These are phyloP conservation scores for Phalaenopsis equestris DNA, from an alignment of 106 monocot genomes.

Conservation along the genomic window DNA sequence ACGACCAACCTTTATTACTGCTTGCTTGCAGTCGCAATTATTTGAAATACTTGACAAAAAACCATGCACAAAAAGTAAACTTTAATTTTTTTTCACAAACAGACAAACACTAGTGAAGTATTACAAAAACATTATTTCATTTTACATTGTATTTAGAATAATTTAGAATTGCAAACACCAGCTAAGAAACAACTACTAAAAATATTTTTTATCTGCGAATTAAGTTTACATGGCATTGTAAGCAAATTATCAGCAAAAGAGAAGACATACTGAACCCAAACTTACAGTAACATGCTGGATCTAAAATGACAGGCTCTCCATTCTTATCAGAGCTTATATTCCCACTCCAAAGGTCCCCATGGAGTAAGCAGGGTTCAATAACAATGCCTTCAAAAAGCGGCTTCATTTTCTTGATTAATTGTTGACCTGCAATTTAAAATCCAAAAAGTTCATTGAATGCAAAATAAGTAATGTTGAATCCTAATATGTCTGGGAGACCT, in stretches of 20 bases:
- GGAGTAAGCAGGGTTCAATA: slow-evolving; percentile 85
- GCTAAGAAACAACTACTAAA: too few relatives aligned
- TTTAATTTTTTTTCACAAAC: too few relatives aligned
- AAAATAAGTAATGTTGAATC: not conserved
- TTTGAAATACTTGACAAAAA: too few relatives aligned
- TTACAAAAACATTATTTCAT: too few relatives aligned
- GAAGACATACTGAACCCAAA: not conserved
- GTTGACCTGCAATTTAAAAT: slow-evolving; percentile 38
- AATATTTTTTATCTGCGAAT: too few relatives aligned
- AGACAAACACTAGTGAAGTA: too few relatives aligned
- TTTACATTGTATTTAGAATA: too few relatives aligned
- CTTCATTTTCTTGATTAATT: slow-evolving; percentile 61
- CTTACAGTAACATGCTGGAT: slow-evolving; percentile 97
- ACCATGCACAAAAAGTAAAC: too few relatives aligned
- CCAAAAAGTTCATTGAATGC: not conserved
- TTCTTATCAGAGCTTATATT: slow-evolving; percentile 85
- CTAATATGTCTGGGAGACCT: too few relatives aligned
- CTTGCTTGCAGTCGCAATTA: too few relatives aligned
- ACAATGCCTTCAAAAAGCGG: slow-evolving; percentile 74
- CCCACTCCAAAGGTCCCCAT: slow-evolving; percentile 95
- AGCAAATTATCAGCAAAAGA: not conserved
- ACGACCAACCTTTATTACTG: too few relatives aligned
- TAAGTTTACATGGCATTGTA: not conserved
- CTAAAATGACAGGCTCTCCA: slow-evolving; percentile 90
- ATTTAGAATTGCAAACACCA: too few relatives aligned